Conservation (phyloP, 1,139 yeast species). For the Taphrina flavorubra region DNA sequence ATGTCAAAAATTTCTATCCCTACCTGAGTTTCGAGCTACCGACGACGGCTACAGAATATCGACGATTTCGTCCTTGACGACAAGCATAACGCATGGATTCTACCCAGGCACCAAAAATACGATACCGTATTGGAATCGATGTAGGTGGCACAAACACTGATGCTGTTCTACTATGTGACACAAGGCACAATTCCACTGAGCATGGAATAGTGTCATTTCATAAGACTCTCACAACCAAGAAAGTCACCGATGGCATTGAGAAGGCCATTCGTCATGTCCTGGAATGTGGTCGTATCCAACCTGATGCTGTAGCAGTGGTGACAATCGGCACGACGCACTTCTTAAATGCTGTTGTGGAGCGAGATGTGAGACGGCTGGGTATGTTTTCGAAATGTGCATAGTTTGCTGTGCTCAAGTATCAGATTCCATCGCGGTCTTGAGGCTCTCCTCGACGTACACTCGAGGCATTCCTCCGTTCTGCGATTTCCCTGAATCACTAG, state of each 20-base stretch:
- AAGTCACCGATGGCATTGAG: slow-evolving; percentile 56
- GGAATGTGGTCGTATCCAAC: slow-evolving; percentile 46
- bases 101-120: background rate
- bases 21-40: background rate
- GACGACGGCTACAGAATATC: too few relatives aligned
- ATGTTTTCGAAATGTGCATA: background rate
- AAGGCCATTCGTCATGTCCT: slow-evolving; percentile 52
- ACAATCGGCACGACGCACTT: slow-evolving; percentile 59
- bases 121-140: slow-evolving; percentile 55
- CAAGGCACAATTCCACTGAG: slow-evolving; percentile 48
- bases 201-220: slow-evolving; percentile 55
- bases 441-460: slow-evolving; percentile 56
- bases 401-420: background rate
- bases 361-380: slow-evolving; percentile 53
- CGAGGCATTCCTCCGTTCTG: slow-evolving; percentile 54
- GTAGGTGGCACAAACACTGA: slow-evolving; percentile 62
- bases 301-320: slow-evolving; percentile 52
- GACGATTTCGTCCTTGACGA: background rate
- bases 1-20: background rate
- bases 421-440: slow-evolving; percentile 54
- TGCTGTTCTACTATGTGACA: slow-evolving; percentile 55
- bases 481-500: slow-evolving; percentile 55
- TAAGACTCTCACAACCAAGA: slow-evolving; percentile 56
- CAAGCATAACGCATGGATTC: background rate
- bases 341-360: slow-evolving; percentile 57